Evolutionary conservation across 2,329 filamentous ascomycete genomes (phyloP).

Genomic region (Ramichloridium luteum): DNA sequence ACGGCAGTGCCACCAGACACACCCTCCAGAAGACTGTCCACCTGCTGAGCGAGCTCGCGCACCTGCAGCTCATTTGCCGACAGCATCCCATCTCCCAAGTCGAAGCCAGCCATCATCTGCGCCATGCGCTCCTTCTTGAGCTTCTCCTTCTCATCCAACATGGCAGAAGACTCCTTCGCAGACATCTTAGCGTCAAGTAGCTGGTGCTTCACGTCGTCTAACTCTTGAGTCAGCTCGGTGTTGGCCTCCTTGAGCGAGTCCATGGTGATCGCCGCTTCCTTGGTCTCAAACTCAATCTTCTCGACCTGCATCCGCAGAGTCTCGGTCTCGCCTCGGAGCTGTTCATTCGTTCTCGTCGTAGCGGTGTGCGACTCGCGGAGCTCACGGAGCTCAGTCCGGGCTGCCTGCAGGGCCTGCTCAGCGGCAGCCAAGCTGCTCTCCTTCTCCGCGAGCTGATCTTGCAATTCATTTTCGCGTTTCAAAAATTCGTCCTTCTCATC

Average conservation of each 20-base stretch:
- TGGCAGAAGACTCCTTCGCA: slow-evolving; percentile 81
- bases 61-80: slow-evolving; percentile 85
- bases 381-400: slow-evolving; percentile 72
- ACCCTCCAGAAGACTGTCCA: slow-evolving; percentile 67
- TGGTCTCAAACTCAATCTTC: slow-evolving; percentile 87
- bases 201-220: slow-evolving; percentile 94
- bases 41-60: slow-evolving; percentile 67
- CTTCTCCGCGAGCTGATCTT: slow-evolving; percentile 89
- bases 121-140: slow-evolving; percentile 99
- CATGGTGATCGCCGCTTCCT: slow-evolving; percentile 95
- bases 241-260: slow-evolving; percentile 95
- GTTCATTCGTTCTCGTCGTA: slow-evolving; percentile 81
- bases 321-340: slow-evolving; percentile 71
- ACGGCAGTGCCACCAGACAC: slow-evolving; percentile 67
- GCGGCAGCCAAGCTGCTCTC: slow-evolving; percentile 68
- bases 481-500: slow-evolving; percentile 96
- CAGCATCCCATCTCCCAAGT: slow-evolving; percentile 83
- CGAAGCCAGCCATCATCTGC: slow-evolving; percentile 99
- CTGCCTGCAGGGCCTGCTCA: slow-evolving; percentile 70
- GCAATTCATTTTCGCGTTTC: slow-evolving; percentile 87
- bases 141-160: slow-evolving; percentile 93
- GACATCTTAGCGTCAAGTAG: slow-evolving; percentile 93
- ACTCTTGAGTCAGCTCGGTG: slow-evolving; percentile 74
- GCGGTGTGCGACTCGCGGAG: slow-evolving; percentile 78
- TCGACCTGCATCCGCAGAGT: slow-evolving; percentile 95